Evolutionary conservation across 176 grass and related monocot genomes (phyloP), one percentile per base, ranked within the genome.

Genomic region (Melocanna baccifera): DNA sequence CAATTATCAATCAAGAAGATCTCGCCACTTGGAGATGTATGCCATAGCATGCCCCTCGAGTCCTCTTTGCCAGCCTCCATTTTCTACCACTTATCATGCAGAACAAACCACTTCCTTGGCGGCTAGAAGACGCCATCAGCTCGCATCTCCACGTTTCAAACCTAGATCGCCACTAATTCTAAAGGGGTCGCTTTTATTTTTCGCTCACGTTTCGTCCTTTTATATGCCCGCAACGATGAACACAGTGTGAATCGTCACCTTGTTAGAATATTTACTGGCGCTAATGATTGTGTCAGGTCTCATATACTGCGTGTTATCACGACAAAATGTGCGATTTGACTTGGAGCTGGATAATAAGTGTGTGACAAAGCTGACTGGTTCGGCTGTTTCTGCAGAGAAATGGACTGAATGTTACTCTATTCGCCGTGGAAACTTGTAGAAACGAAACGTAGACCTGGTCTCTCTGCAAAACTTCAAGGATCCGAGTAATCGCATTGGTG

Each of bases 141-240:
- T 87, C 78, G 26, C 61, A n/a, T 46, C 57, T 57, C 47, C 25
- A 47, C 13, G 36, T 55, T 72, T 87, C 62, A 75, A 81, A 81
- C 78, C 26, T 81, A 47, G 59, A 59, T 9, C 10, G 5, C 70
- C 48, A 39, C 61, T 67, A 14, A 56, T 69, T 75, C 69, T 36
- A 73, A 81, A 75, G 45, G 13, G 12, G 6, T 10, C 32, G 23
- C 23, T 5, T 32, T 1, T 55, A 75, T 65, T 81, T 81, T 51
- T 36, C 9, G 59, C 61, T 66, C 69, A 47, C 61, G 36, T 39
- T 36, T 47, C 48, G 8, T 14, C 59, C 10, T 36, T 81, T 74
- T 23, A 23, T 16, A 51, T 26, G 75, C 15, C 7, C 15, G 1
- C 45, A 67, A 75, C 26, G 25, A 48, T 19, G 37, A 69, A 28